phyloP scores from a whole-genome alignment of 1,139 yeast genomes.

The Debaryomyces nepalensis region DNA sequence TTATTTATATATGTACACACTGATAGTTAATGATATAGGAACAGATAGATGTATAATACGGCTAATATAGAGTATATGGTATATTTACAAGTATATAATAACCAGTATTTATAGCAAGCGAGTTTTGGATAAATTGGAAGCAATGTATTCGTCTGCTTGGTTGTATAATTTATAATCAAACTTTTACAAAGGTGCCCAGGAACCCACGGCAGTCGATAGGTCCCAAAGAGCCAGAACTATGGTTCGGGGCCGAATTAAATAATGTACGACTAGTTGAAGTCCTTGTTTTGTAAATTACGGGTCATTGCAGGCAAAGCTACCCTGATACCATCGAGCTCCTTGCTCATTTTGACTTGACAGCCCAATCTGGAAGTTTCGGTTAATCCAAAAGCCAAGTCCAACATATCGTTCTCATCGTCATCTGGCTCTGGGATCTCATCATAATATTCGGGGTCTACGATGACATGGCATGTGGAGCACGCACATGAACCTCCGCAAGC shows the following conservation, averaged over 20 bases:
- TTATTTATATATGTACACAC: neutral
- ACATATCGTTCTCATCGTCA: conserved; percentile 98
- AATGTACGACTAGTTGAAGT: conserved; percentile 48
- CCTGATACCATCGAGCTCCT: conserved; percentile 88
- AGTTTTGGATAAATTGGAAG: neutral
- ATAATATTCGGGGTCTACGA: conserved; percentile 92
- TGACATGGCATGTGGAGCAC: conserved; percentile 95
- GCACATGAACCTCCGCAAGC: conserved; percentile 99
- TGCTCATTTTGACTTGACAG: conserved; percentile 88
- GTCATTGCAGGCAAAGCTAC: conserved; percentile 99
- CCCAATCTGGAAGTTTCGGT: conserved; percentile 97
- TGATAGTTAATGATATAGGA: neutral
- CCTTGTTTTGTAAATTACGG: conserved; percentile 80
- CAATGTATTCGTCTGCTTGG: neutral
- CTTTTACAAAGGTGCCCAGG: neutral
- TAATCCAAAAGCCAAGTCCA: conserved; percentile 94
- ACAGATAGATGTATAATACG: neutral
- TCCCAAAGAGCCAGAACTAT: neutral
- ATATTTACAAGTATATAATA: conserved; percentile 7
- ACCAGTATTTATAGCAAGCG: conserved; percentile 4
- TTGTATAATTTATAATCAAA: conserved; percentile 4
- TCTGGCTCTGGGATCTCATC: conserved; percentile 93
- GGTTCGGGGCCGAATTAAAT: neutral
- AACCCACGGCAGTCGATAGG: neutral
- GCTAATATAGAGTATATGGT: conserved; percentile 7